Percentiles rank a stretch among this genome's conserved stretches.
Conservation (phyloP, 257 asterid genomes). For the Voacanga thouarsii region DNA sequence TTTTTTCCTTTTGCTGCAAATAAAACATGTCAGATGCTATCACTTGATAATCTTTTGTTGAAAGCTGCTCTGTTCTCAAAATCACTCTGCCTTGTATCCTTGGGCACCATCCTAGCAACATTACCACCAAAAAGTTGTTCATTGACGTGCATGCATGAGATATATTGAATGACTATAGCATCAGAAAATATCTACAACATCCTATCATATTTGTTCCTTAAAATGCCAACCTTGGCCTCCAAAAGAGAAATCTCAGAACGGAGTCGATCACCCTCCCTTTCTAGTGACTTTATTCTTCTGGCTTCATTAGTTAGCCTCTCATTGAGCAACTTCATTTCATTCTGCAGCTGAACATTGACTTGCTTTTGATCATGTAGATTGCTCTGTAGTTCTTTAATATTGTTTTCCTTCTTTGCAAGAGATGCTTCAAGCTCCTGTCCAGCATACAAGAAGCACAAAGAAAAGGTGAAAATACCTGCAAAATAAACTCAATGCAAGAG, state of each 20-base stretch:
- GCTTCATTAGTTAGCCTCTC: constrained; percentile 76
- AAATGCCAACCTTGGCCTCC: constrained; percentile 87
- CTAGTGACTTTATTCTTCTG: constrained; percentile 77
- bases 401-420: constrained; percentile 67
- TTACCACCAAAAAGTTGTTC: background rate
- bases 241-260: constrained; percentile 85
- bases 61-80: background rate
- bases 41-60: too few relatives aligned
- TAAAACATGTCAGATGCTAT: background rate
- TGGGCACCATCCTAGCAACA: background rate
- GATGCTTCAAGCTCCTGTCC: constrained; percentile 82
- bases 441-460: constrained; percentile 9
- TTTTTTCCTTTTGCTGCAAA: background rate
- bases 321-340: constrained; percentile 72
- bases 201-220: constrained; percentile 7
- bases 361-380: constrained; percentile 58
- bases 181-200: background rate
- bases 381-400: constrained; percentile 64
- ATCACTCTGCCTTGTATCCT: background rate
- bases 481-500: constrained; percentile 9
- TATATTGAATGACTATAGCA: background rate
- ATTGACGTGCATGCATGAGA: background rate
- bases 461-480: constrained; percentile 4
- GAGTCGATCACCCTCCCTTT: constrained; percentile 87
- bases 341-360: constrained; percentile 51